Conservation (phyloP, 2,329 filamentous ascomycete genomes). For the Pseudocercospora pini-densiflorae region DNA sequence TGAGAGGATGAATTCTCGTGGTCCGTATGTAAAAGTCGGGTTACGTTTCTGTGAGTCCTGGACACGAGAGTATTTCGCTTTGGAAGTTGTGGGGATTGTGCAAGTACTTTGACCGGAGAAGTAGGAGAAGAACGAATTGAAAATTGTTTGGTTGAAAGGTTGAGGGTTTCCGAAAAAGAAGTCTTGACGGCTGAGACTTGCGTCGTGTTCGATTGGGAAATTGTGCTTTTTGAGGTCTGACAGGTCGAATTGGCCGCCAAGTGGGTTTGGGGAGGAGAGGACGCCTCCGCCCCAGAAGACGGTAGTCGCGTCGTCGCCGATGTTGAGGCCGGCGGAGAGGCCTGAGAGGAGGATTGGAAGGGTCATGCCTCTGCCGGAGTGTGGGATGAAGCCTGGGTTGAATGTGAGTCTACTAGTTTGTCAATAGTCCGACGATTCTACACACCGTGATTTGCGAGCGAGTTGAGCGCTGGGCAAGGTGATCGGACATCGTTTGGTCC, state of each 20-base stretch:
- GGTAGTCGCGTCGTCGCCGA: slow-evolving; percentile 32
- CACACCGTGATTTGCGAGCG: slow-evolving; percentile 12
- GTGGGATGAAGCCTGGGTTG: slow-evolving; percentile 29
- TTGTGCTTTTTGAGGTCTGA: slow-evolving; percentile 17
- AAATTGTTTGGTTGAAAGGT: slow-evolving; percentile 42
- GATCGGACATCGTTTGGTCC: slow-evolving; percentile 14
- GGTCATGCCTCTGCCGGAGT: slow-evolving; percentile 31
- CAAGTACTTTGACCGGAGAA: slow-evolving; percentile 35
- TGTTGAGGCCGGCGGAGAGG: slow-evolving; percentile 30
- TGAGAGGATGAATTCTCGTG: slow-evolving; percentile 40
- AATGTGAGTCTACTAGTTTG: too few species aligned
- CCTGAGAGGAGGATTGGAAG: slow-evolving; percentile 28
- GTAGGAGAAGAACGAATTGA: slow-evolving; percentile 33
- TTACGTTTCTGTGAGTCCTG: slow-evolving; percentile 33
- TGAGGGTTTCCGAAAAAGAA: slow-evolving; percentile 39
- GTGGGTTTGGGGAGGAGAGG: slow-evolving; percentile 26
- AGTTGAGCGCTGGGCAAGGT: slow-evolving; percentile 22
- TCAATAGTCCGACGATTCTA: too few species aligned
- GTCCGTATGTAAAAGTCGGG: slow-evolving; percentile 39
- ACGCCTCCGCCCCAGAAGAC: slow-evolving; percentile 30
- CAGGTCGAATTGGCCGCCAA: slow-evolving; percentile 8
- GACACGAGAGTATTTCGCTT: slow-evolving; percentile 40
- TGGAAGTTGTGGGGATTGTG: slow-evolving; percentile 34
- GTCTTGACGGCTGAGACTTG: slow-evolving; percentile 39
- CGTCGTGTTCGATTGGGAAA: slow-evolving; percentile 43